Conservation (phyloP, 257 asterid genomes). For the Nicotiana otophora region DNA sequence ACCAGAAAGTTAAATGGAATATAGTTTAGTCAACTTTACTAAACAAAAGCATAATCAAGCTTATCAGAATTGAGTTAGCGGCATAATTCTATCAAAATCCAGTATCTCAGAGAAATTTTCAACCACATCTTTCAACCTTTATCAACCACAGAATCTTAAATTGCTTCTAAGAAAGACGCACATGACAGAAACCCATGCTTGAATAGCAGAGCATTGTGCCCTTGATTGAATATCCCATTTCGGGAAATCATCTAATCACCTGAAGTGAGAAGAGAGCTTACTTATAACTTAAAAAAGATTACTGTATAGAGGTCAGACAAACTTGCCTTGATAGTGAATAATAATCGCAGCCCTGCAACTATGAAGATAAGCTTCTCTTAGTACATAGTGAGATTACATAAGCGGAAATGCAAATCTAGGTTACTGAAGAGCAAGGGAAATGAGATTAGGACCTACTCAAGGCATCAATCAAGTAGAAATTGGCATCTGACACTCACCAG, state of each 20-base stretch:
- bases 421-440: not conserved
- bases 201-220: not conserved
- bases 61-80: not conserved
- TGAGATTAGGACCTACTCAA: not conserved
- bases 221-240: not conserved
- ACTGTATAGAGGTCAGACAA: not conserved
- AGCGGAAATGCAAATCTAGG: not conserved
- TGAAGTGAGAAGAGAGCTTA: constrained; percentile 7
- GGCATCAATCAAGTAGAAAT: not conserved
- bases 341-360: not conserved
- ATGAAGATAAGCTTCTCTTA: constrained; percentile 11
- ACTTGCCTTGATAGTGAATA: constrained; percentile 9
- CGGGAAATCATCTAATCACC: not conserved
- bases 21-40: not conserved
- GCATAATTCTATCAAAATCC: not conserved
- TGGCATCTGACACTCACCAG: not conserved
- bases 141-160: constrained; percentile 1
- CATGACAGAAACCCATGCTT: not conserved
- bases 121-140: not conserved
- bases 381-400: not conserved
- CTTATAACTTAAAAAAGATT: constrained; percentile 4
- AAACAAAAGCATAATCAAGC: not conserved
- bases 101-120: not conserved
- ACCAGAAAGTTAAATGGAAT: not conserved
- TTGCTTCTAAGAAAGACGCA: not conserved